A percentile compares a stretch with the other conserved stretches of the same genome.
Conservation (phyloP, 495 filamentous ascomycete species). For the Articulospora tetracladia region DNA sequence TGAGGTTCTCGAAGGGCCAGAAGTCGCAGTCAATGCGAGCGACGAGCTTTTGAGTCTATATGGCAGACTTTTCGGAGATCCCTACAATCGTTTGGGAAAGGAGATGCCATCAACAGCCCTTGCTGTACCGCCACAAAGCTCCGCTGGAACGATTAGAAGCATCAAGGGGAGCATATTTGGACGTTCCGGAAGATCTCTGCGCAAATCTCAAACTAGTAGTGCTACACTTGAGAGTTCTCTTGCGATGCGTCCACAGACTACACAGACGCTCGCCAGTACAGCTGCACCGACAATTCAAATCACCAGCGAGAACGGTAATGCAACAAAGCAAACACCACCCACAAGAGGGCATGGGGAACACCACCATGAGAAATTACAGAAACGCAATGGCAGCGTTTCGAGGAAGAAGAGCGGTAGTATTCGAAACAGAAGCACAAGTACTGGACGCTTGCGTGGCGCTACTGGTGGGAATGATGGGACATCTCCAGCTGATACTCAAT, state of each 20-base stretch:
- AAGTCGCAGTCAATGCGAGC: slow-evolving; percentile 77
- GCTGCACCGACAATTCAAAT: slow-evolving; percentile 45
- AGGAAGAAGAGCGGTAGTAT: slow-evolving; percentile 5
- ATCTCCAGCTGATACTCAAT: slow-evolving; percentile 23
- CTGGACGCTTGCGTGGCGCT: not conserved
- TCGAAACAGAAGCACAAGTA: slow-evolving; percentile 19
- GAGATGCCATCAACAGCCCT: slow-evolving; percentile 17
- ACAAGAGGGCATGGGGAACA: slow-evolving; percentile 21
- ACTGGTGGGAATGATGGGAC: not conserved
- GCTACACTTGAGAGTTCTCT: slow-evolving; percentile 29
- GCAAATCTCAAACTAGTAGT: slow-evolving; percentile 33
- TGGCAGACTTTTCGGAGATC: slow-evolving; percentile 65
- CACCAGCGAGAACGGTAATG: slow-evolving; percentile 36
- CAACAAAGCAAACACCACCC: slow-evolving; percentile 8
- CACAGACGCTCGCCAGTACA: slow-evolving; percentile 35
- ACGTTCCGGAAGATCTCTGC: slow-evolving; percentile 31
- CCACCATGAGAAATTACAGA: slow-evolving; percentile 39
- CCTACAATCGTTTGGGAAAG: slow-evolving; percentile 24
- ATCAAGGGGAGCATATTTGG: slow-evolving; percentile 73
- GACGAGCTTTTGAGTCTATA: slow-evolving; percentile 83
- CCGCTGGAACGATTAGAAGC: slow-evolving; percentile 66
- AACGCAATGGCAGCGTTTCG: slow-evolving; percentile 33
- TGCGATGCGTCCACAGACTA: slow-evolving; percentile 39
- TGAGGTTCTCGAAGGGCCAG: slow-evolving; percentile 76
- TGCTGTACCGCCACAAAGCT: slow-evolving; percentile 58